Evolutionary conservation across 371 early-diverging fungal species (phyloP).

Genomic region (Haplosporangium sp.): DNA sequence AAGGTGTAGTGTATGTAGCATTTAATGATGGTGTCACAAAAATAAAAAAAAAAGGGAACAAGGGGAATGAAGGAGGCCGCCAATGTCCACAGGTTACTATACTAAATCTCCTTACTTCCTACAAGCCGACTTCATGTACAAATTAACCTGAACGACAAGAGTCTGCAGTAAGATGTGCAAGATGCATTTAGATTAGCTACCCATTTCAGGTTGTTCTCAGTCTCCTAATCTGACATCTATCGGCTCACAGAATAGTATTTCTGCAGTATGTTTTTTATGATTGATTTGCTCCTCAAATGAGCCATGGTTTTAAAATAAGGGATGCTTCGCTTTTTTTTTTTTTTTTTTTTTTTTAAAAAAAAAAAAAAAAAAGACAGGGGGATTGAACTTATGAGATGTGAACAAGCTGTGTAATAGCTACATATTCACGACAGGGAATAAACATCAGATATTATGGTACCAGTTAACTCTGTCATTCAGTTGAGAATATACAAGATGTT

Average conservation of each 20-base stretch:
- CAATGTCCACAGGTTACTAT: not conserved
- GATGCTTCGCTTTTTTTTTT: slow-evolving; percentile 7
- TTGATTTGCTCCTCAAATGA: slow-evolving; percentile 6
- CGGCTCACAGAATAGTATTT: slow-evolving; percentile 8
- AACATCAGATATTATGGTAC: too few species aligned
- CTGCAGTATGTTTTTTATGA: not conserved
- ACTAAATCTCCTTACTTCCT: slow-evolving; percentile 24
- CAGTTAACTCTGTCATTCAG: too few species aligned
- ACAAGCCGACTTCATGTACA: not conserved
- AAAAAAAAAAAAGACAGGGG: too few species aligned
- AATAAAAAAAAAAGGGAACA: slow-evolving; percentile 18
- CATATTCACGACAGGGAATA: too few species aligned
- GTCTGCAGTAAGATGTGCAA: slow-evolving; percentile 1
- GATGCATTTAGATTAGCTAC: slow-evolving; percentile 4
- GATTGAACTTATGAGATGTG: not conserved
- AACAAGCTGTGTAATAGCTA: not conserved
- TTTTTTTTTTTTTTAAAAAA: too few species aligned
- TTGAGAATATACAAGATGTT: too few species aligned
- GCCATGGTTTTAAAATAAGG: slow-evolving; percentile 10
- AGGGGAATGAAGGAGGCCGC: slow-evolving; percentile 21
- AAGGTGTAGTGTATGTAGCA: not conserved
- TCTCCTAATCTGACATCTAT: slow-evolving; percentile 1
- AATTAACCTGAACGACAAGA: not conserved
- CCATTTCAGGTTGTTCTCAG: not conserved
- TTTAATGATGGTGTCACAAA: slow-evolving; percentile 12